A percentile compares a stretch with the other conserved stretches of the same genome.
Evolutionary conservation across 1,284 basidiomycete genomes (phyloP).

Genomic region (Heterobasidion parviporum): DNA sequence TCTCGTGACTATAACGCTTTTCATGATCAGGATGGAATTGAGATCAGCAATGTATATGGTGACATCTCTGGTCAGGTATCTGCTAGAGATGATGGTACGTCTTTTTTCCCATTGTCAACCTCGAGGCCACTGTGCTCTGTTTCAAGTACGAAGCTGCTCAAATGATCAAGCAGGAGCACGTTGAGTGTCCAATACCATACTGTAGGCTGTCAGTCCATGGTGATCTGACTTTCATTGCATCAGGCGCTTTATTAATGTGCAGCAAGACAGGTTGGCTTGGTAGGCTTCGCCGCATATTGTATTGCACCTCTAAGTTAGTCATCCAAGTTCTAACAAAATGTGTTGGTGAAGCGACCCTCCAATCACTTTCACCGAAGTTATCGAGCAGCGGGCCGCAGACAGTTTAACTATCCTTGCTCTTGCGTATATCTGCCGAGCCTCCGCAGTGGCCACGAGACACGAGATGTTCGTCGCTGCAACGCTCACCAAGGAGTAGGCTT

Average conservation of each 20-base stretch:
- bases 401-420: too few relatives aligned
- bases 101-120: neutral
- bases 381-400: too few relatives aligned
- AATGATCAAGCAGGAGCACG: conserved; percentile 3
- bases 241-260: neutral
- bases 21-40: too few relatives aligned
- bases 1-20: too few relatives aligned
- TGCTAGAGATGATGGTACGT: too few relatives aligned
- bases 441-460: too few relatives aligned
- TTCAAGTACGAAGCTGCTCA: conserved; percentile 5
- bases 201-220: neutral
- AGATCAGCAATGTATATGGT: too few relatives aligned
- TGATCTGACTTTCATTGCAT: too few relatives aligned
- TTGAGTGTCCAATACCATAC: neutral
- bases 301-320: conserved; percentile 2
- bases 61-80: too few relatives aligned
- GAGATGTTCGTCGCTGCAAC: too few relatives aligned
- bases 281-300: neutral
- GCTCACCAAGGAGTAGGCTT: too few relatives aligned
- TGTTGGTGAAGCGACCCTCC: neutral
- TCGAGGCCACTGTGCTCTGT: conserved; percentile 1
- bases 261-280: neutral
- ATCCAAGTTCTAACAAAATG: conserved; percentile 2
- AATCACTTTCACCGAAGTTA: neutral
- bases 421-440: too few relatives aligned